Evolutionary conservation across 495 filamentous ascomycete genomes (phyloP), one percentile per base, ranked within the genome.

Genomic region (Elaphomyces granulatus): DNA sequence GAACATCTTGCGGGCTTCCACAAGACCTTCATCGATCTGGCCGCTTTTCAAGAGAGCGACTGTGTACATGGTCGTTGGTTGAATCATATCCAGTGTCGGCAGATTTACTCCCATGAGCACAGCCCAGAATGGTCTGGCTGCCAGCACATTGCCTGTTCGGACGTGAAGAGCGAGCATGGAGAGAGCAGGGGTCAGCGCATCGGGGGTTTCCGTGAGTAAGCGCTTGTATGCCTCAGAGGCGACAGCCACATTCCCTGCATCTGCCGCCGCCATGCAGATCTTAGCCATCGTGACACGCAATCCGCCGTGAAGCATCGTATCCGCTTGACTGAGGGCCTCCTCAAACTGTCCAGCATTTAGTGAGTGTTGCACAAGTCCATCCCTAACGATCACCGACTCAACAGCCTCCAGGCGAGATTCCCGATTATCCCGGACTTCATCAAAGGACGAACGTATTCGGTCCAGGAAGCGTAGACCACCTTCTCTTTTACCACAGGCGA

Each of bases 101-200:
- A 67, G 59, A 57, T 73, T 71, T 23, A 75, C 68, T 17, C 60
- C 68, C 44, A 61, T 76, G 21, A 95, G 60, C 43, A 80, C 64
- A 34, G 72, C 66, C 83, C 86, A 94, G 58, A 84, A 81, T 40
- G 74, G 60, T 41, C 80, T 67, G 43, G 87, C 87, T 38, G 71
- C 71, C 16, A 77, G 68, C 42, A 94, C 68, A 55, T 93, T 78
- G 36, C 79, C 84, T 37, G 70, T 64, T 33, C 88, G 87, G 40
- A 93, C 66, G 46, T 86, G 78, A 52, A 94, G 74, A 30, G 90
- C 87, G 20, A 94, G 61, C 55, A 94, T 70, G 8, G 90, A 81
- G 52, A 85, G 76, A n/a, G 85, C 80, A 2, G 85, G 74, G 20
- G 61, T 55, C 32, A 77, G 65, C 36, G 77, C 61, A 21, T 70